Percentiles rank a stretch among this genome's conserved stretches.
Conservation (phyloP, 768 basidiomycete genomes). For the Paxillus rubicundulus region DNA sequence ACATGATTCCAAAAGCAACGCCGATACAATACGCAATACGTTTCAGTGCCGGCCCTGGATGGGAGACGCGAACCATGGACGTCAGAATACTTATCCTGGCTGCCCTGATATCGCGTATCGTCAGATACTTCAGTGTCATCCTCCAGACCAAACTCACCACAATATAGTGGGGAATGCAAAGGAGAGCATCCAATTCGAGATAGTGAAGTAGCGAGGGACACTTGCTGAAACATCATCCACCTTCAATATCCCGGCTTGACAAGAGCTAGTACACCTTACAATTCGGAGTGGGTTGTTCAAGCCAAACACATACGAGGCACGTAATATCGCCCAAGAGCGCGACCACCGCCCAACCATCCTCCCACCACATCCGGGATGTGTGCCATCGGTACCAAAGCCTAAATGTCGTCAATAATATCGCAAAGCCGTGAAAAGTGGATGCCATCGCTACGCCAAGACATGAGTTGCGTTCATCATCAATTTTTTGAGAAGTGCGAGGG, state of each 20-base stretch:
- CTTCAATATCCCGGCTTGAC: neutral
- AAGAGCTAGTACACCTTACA: slow-evolving; percentile 1
- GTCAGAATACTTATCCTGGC: slow-evolving; percentile 24
- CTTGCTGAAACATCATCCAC: neutral
- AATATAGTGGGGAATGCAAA: slow-evolving; percentile 16
- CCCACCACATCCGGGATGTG: slow-evolving; percentile 23
- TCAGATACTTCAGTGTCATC: neutral
- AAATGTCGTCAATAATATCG: slow-evolving; percentile 23
- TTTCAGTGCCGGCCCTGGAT: slow-evolving; percentile 13
- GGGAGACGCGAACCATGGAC: slow-evolving; percentile 21
- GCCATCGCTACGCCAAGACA: neutral
- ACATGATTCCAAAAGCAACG: slow-evolving; percentile 15
- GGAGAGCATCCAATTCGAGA: slow-evolving; percentile 14
- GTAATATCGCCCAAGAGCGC: slow-evolving; percentile 15
- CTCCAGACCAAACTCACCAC: slow-evolving; percentile 3
- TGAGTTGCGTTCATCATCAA: neutral
- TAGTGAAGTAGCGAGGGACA: slow-evolving; percentile 5
- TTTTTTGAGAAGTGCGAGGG: neutral
- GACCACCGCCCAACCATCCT: slow-evolving; percentile 20
- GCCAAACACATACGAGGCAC: slow-evolving; percentile 1
- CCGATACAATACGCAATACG: slow-evolving; percentile 7
- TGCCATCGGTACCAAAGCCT: slow-evolving; percentile 22
- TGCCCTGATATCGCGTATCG: slow-evolving; percentile 10
- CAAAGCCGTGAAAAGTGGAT: slow-evolving; percentile 9
- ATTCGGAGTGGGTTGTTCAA: slow-evolving; percentile 9